Base-by-base conservation (phyloP, 257 asterid species). In the Plantago ovata region DNA sequence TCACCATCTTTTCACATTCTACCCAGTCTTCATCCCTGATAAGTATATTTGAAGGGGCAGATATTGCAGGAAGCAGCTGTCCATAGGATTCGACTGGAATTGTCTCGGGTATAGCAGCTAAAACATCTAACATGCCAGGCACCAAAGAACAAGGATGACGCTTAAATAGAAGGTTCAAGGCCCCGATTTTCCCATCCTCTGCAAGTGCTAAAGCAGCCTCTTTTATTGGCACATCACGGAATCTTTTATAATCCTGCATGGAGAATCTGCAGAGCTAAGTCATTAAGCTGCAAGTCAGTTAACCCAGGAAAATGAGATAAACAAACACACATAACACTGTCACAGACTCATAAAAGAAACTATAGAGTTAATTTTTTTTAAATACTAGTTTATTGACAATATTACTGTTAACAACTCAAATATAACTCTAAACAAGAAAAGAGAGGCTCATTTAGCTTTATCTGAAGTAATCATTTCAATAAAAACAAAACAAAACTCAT, bases 21-120 rank as follows among this genome's bases (percentile, higher is more conserved):
- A 86, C 96, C 99, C 99, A 93, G 74, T 93, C 99, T 65, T 79
- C 94, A 69, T 84, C 84, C 73, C 97, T 78, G 73, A 83, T 70
- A 69, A 74, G 63, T 69, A 78, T 69, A 73, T 60, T 79, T 55
- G 87, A 62, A 51, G 92, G 94, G 72, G 85, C 78, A 60, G 96
- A 82, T 62, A 66, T 68, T 62, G 94, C 87, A 41, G 97, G 99
- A 89, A 93, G 99, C 74, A 93, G 80, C 49, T 93, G 95, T 18
- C 79, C 85, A 74, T 89, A 93, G 51, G 91, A 77, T 69, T 86
- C 89, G 69, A 93, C 95, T 41, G 94, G 87, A 77, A 93, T 69
- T 14, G 99, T 93, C 79, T 93, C 99, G 40, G 99, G 99, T 50
- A 93, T 82, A 75, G 99, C 94, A 73, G 95, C 90, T 70, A 89